Percentiles rank a stretch among this genome's conserved stretches.
Conservation (phyloP, 2,329 filamentous ascomycete species). For the Arachnopeziza araneosa region DNA sequence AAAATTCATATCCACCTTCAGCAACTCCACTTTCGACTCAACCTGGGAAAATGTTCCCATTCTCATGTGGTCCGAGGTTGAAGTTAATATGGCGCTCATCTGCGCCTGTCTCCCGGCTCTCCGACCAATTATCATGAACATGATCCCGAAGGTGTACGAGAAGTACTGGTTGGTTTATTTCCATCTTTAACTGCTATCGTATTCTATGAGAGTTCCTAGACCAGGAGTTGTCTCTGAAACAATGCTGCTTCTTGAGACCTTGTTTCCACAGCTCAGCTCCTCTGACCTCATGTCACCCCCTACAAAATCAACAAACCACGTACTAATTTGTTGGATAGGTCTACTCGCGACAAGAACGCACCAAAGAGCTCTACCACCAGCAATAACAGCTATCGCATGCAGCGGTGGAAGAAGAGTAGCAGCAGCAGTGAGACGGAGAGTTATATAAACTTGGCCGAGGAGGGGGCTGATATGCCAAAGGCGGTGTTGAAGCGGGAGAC, state of each 20-base stretch:
- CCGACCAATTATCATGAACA: not conserved
- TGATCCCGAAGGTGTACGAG: not conserved
- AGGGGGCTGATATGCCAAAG: not conserved
- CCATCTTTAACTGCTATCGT: no score
- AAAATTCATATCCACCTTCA: slow-evolving; percentile 38
- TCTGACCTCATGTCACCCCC: no score
- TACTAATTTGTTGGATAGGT: no score
- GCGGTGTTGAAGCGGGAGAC: not conserved
- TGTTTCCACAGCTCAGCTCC: no score
- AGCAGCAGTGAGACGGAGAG: not conserved
- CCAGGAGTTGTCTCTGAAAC: no score
- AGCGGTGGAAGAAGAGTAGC: not conserved
- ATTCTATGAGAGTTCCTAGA: no score
- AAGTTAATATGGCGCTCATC: not conserved
- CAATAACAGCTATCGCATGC: not conserved
- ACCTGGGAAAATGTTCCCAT: slow-evolving; percentile 24
- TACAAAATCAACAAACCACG: no score
- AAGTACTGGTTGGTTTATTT: not conserved
- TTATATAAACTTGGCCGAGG: not conserved
- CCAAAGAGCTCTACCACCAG: not conserved
- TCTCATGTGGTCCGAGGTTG: not conserved
- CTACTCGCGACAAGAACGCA: not conserved
- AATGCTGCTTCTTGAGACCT: no score
- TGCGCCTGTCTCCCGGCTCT: not conserved
- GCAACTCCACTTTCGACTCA: not conserved